Conservation (phyloP, 371 early-diverging fungal genomes). For the Pancytospora epiphaga region DNA sequence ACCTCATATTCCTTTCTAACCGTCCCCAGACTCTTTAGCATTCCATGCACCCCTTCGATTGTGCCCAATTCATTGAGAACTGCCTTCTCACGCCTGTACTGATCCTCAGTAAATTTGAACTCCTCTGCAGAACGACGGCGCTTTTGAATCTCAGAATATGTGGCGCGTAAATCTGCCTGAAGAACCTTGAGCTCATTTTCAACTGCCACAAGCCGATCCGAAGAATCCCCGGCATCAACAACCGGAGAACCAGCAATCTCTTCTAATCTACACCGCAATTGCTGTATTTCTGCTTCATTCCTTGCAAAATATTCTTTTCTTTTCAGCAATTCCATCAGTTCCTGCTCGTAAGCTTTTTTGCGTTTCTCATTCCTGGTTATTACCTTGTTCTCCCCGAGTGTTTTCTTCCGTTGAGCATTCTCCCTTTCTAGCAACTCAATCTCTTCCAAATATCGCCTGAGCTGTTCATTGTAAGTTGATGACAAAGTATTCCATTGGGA, state of each 20-base stretch:
- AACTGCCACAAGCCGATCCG: background rate
- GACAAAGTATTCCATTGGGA: constrained; percentile 8
- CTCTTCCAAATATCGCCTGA: background rate
- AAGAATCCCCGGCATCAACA: background rate
- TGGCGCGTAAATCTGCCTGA: constrained; percentile 24
- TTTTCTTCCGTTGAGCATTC: constrained; percentile 8
- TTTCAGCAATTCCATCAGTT: background rate
- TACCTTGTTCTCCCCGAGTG: constrained; percentile 1
- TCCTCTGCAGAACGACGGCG: constrained; percentile 26
- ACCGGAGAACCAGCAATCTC: background rate
- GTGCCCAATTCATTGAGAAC: constrained; percentile 28
- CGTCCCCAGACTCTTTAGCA: constrained; percentile 83
- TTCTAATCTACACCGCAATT: constrained; percentile 6
- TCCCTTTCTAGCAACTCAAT: constrained; percentile 7
- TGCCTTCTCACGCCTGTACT: constrained; percentile 29
- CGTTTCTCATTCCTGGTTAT: constrained; percentile 9
- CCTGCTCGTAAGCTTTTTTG: constrained; percentile 3
- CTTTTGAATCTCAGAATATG: constrained; percentile 24
- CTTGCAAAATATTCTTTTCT: background rate
- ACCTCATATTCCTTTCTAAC: constrained; percentile 85
- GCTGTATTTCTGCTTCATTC: background rate
- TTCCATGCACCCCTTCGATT: constrained; percentile 64
- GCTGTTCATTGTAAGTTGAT: background rate
- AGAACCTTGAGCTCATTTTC: background rate
- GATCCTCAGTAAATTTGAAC: constrained; percentile 23